Evolutionary conservation across 1,139 yeast genomes (phyloP).

Genomic region (Debaryomyces nepalensis): DNA sequence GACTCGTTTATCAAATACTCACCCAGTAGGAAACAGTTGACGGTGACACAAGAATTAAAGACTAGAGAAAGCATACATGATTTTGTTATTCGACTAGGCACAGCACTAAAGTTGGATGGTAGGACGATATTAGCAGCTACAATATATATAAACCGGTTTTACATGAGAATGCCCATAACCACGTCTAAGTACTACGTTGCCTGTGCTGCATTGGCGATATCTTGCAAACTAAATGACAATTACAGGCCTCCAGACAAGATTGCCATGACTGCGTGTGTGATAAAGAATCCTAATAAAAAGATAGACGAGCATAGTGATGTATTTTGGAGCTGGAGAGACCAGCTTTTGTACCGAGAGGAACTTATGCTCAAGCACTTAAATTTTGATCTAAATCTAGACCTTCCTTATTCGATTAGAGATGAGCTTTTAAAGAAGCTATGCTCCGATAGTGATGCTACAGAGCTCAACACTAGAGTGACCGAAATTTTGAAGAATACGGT

Average conservation of each 20-base stretch:
- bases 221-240: slow-evolving; percentile 49
- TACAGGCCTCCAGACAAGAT: slow-evolving; percentile 51
- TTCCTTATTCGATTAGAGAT: slow-evolving; percentile 45
- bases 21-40: slow-evolving; percentile 36
- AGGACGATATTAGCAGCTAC: slow-evolving; percentile 51
- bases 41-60: slow-evolving; percentile 40
- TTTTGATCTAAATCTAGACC: slow-evolving; percentile 44
- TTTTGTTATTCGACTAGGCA: slow-evolving; percentile 44
- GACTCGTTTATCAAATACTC: slow-evolving; percentile 33
- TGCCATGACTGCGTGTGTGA: slow-evolving; percentile 42
- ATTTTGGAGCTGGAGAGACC: slow-evolving; percentile 55
- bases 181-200: slow-evolving; percentile 52
- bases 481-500: slow-evolving; percentile 42
- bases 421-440: slow-evolving; percentile 20
- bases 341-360: slow-evolving; percentile 49
- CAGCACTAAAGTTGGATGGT: slow-evolving; percentile 46
- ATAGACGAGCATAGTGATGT: slow-evolving; percentile 47
- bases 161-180: slow-evolving; percentile 49
- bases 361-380: slow-evolving; percentile 44
- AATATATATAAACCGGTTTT: slow-evolving; percentile 45
- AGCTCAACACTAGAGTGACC: slow-evolving; percentile 11
- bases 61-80: slow-evolving; percentile 46
- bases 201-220: slow-evolving; percentile 49
- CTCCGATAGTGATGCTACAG: slow-evolving; percentile 9
- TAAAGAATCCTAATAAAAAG: slow-evolving; percentile 37